Base-by-base conservation (phyloP, 495 filamentous ascomycete genomes). In the Elasticomyces elasticus region DNA sequence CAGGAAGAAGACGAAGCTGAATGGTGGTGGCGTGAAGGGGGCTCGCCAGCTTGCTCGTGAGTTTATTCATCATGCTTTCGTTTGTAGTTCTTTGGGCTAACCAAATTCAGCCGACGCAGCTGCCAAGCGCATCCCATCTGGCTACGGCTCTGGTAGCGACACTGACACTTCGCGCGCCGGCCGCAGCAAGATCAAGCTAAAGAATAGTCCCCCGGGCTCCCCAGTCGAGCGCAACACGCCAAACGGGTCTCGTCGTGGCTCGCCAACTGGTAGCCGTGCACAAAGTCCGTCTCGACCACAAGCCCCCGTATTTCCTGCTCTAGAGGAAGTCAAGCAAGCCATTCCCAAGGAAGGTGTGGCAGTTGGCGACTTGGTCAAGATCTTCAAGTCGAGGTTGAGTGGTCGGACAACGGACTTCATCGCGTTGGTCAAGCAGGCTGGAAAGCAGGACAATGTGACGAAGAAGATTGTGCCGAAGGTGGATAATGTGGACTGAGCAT, bases 1-100 rank as follows among this genome's bases (percentile, higher is more conserved):
- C 38, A 94, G 95, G 74, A 95, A 94, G 77, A 94, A 92, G 71
- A 87, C 82, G 64, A 80, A 79, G 51, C 49, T 54, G 22, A 58
- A 61, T 27, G 53, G 53, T 2, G 75, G 80, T 55, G 37, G 20
- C 20, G 3, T 48, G 66, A 73, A 71, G 15, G 77, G 81, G 6
- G 78, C 82, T 53, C 70, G 59, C 22, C 22, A 82, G 12, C 63
- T 50, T 38, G 56, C 64, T 48, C 62, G 62, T 54, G 76, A 76
- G 49, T 71, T 66, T 6, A 69, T 63, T 4, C 68, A 72, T 38
- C 25, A 69, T 68, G 41, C 58, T 63, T 40, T 15, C 19, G 12
- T 24, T 30, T 7, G 7, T 33, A 13, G 5, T 23, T 23, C 10
- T 17, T 43, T 7, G 42, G 3, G 15, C 42, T 45, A n/a, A 28